Conservation (phyloP, 1,284 basidiomycete genomes). For the Papiliotrema laurentii region DNA sequence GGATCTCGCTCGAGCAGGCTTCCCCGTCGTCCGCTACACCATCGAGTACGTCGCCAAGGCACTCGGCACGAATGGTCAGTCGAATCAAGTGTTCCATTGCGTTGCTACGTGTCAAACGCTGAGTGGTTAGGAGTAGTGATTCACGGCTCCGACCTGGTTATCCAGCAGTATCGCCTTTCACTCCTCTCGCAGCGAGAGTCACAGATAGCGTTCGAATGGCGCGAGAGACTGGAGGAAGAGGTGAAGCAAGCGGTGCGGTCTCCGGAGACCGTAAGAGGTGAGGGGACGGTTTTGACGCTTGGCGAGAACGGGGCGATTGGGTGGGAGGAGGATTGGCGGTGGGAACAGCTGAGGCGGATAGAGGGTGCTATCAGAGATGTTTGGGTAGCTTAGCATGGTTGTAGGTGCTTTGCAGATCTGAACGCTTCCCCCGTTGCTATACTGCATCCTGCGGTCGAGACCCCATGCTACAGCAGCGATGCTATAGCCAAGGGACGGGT, state of each 20-base stretch:
- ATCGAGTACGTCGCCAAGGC: constrained; percentile 51
- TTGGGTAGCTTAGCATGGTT: too few species aligned
- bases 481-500: too few species aligned
- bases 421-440: too few species aligned
- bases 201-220: not conserved
- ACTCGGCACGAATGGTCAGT: constrained; percentile 54
- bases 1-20: constrained; percentile 56
- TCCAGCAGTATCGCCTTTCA: not conserved
- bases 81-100: too few species aligned
- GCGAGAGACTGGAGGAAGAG: not conserved
- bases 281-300: not conserved
- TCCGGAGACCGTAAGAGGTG: too few species aligned
- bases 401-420: too few species aligned
- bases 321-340: not conserved
- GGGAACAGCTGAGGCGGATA: not conserved
- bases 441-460: too few species aligned
- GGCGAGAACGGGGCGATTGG: not conserved
- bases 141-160: not conserved
- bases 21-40: constrained; percentile 63
- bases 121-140: not conserved
- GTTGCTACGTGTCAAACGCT: constrained; percentile 34
- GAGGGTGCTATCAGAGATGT: too few species aligned
- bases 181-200: not conserved
- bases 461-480: too few species aligned
- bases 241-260: not conserved